A percentile compares a stretch with the other conserved stretches of the same genome.
phyloP scores from a whole-genome alignment of 495 filamentous ascomycete genomes.

The Aspergillus mulundensis region DNA sequence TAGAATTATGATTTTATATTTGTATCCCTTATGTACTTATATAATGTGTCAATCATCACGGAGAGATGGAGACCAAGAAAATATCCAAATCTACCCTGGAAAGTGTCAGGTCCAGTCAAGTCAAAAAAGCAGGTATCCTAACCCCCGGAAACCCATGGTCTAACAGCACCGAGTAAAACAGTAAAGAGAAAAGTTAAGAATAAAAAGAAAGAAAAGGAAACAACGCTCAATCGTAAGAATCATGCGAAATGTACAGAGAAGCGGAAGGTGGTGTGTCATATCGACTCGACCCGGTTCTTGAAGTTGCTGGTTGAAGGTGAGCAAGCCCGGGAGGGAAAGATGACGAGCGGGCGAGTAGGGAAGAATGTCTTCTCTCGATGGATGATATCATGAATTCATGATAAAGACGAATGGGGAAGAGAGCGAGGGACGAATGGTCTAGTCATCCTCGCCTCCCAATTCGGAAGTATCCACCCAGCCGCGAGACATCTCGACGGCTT shows the following conservation, averaged over 20 bases:
- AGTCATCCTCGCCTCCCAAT: conserved; percentile 30
- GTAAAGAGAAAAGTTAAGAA: neutral
- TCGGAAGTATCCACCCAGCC: conserved; percentile 67
- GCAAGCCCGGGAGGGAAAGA: neutral
- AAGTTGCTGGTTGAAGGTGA: neutral
- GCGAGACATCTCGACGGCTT: conserved; percentile 85
- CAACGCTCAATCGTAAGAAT: conserved; percentile 8
- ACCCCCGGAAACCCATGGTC: neutral
- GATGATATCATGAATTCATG: no score
- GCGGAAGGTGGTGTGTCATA: neutral
- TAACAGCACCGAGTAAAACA: neutral
- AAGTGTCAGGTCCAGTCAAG: neutral
- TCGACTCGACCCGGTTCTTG: neutral
- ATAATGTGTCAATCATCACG: neutral
- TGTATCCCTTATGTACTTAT: conserved; percentile 1
- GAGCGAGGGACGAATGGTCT: neutral
- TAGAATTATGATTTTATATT: neutral
- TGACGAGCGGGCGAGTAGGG: no score
- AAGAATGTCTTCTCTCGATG: neutral
- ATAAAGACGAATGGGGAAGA: neutral
- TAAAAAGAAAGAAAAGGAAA: neutral
- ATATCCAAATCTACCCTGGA: neutral
- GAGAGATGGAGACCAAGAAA: neutral
- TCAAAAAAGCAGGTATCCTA: conserved; percentile 2
- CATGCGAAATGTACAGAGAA: conserved; percentile 6